A percentile compares a stretch with the other conserved stretches of the same genome.
Conservation (phyloP, 2,329 filamentous ascomycete genomes). For the Alternaria sp. region DNA sequence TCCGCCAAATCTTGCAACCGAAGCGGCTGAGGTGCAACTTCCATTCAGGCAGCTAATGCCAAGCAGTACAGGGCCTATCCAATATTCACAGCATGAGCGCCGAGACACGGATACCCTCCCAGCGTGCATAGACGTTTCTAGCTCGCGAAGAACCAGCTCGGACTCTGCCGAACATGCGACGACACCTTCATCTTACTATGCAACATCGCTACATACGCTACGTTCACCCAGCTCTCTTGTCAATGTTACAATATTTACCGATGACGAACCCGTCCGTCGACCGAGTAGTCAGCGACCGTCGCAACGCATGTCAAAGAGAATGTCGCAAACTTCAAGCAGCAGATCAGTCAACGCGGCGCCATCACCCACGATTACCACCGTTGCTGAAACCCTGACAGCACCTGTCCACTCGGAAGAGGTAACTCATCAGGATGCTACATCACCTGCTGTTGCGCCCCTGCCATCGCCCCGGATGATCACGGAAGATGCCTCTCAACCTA, state of each 20-base stretch:
- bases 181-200: neutral
- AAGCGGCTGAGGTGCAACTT: neutral
- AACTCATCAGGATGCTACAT: neutral
- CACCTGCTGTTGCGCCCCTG: neutral
- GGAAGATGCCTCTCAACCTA: neutral
- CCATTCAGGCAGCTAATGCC: no score
- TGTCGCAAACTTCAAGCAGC: constrained; percentile 1
- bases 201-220: neutral
- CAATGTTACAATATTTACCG: neutral
- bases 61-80: neutral
- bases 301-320: constrained; percentile 5
- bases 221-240: neutral
- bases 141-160: neutral
- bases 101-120: neutral
- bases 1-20: neutral
- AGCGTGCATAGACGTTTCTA: neutral
- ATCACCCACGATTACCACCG: neutral
- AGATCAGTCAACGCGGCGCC: neutral
- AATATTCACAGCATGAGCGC: neutral
- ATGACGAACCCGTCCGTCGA: constrained; percentile 5
- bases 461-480: neutral
- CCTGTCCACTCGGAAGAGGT: neutral
- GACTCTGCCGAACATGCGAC: neutral
- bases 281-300: constrained; percentile 13
- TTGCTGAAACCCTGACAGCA: neutral